Base-by-base conservation (phyloP, 805 yeast species). In the Scheffersomyces stipitis region DNA sequence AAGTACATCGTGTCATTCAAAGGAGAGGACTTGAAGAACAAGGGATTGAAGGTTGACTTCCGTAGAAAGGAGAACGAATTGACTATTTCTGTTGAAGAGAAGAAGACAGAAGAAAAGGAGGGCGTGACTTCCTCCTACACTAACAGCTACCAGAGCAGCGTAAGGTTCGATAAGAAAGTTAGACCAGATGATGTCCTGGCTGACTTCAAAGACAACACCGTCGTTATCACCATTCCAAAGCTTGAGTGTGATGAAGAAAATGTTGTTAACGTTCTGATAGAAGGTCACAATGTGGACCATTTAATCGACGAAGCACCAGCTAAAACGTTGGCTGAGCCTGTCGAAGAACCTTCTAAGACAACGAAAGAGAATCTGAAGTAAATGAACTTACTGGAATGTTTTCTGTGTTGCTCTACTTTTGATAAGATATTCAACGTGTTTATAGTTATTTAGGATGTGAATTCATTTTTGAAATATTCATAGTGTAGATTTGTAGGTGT, bases 161-260 rank as follows among this genome's bases (percentile, higher is more conserved):
- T 53, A 12, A 40, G 37, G 10, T 58, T 58, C 33, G 56, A 48
- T 13, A 53, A 56, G 37, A 41, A 52, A 4, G 56, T 59, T n/a
- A 47, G 47, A 10, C 37, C 38, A 15, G 55, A 49, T 29, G 49
- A 45, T 15, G 51, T 56, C 17, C 37, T 40, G 14, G 59, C 56
- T 22, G 52, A 49, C 33, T 44, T 44, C 13, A 40, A 45, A 5
- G 46, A 46, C n/a, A 51, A 48, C 12, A 42, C 44, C 9, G 45
- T 59, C 28, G 34, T 42, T 4, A 49, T 58, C 10, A 30, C 28
- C 3, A 40, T 55, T 20, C 62, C 62, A 18, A 56, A 56, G 26
- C 38, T 32, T 7, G 33, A 24, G 9, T 10, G 37, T 12, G 49
- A 42, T 30, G 26, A 17, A 5, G 35, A 30, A 2, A 31, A 34